Conservation (phyloP, 164 flowering plant genomes). For the Annona cherimola region DNA sequence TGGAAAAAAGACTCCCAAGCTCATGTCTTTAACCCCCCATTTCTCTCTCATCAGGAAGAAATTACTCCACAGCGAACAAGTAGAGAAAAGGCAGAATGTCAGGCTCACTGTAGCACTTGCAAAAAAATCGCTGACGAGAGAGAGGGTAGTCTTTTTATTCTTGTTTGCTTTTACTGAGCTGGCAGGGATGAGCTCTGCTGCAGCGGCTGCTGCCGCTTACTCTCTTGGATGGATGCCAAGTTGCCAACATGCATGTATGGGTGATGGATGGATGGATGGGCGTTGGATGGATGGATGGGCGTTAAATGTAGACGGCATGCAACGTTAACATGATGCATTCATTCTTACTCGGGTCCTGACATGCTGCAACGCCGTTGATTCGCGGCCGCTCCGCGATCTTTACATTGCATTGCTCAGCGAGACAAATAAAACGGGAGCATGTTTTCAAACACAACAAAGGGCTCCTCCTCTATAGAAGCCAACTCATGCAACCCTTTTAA, state of each 20-base stretch:
- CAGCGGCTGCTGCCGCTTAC: neutral
- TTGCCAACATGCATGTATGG: neutral
- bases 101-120: neutral
- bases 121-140: neutral
- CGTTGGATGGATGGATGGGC: neutral
- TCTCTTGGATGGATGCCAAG: neutral
- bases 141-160: neutral
- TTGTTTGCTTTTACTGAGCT: neutral
- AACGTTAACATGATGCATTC: no score
- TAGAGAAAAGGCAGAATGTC: no score
- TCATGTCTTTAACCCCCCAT: constrained; percentile 11
- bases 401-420: no score
- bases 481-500: no score
- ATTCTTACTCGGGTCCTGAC: no score
- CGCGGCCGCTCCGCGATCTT: no score
- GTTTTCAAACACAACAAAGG: no score
- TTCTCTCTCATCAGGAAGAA: constrained; percentile 18
- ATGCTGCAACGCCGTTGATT: no score
- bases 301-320: neutral
- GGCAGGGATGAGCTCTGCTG: neutral
- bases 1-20: constrained; percentile 7
- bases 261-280: neutral
- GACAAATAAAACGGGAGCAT: no score
- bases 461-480: no score
- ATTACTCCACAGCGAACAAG: neutral